Base-by-base conservation (phyloP, 495 filamentous ascomycete species). In the Haplographium delicatum region DNA sequence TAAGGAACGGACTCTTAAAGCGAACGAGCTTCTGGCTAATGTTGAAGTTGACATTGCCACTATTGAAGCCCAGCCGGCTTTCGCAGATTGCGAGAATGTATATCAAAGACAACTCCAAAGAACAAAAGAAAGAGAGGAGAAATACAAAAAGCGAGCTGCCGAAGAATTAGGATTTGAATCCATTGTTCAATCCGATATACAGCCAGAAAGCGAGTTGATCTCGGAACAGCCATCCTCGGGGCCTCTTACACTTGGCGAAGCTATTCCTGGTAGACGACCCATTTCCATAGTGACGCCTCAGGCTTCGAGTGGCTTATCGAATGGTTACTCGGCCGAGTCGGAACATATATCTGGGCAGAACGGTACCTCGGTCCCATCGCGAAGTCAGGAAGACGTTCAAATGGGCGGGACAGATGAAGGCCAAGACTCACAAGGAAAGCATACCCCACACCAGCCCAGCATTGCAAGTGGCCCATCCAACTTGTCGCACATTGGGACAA, bases 1-100 rank as follows among this genome's bases (percentile, higher is more conserved):
- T 55, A 79, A 80, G 50, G 87, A 95, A 26, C 73, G 88, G 18
- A 74, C 80, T 13, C 65, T 95, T 46, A 89, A 90, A 53, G 89
- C 89, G 1, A 94, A 90, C 54, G 93, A 98, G 66, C 81, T 98
- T 39, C 68, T 86, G 3, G 80, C 88, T 13, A 96, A 96, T 62
- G 89, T 94, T 2, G 89, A 95, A 57, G 90, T 97, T 11, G 93
- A 96, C 64, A 80, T 96, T 51, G 72, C 75, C 11, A 76, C 75
- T 23, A 81, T 95, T 28, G 79, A 83, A 50, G 70, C 73, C 27
- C 75, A 82, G 18, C 83, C 91, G 35, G 73, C 81, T 9, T 71
- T 87, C 2, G 75, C 74, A 3, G 84, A 88, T 53, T 86, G 83
- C 55, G 84, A 89, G 54, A 74, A 78, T 40, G 75, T 91, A 6